A percentile compares a stretch with the other conserved stretches of the same genome.
Conservation (phyloP, 129 eudicot genomes). For the Centella asiatica region DNA sequence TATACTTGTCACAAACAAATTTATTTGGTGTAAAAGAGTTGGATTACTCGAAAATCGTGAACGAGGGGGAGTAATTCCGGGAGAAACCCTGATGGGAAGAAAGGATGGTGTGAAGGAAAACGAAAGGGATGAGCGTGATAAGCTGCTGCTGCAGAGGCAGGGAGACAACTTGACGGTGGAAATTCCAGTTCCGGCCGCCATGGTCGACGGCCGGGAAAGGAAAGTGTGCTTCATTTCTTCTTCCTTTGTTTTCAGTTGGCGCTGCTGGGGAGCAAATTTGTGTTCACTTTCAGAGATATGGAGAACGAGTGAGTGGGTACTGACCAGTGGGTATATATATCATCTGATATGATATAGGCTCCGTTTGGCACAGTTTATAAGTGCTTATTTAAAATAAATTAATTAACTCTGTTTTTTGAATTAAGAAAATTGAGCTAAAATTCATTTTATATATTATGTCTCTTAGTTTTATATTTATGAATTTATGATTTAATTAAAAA, state of each 20-base stretch:
- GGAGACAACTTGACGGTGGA: constrained; percentile 14
- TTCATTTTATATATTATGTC: too few relatives aligned
- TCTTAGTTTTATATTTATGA: too few relatives aligned
- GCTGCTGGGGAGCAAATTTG: background rate
- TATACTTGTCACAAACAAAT: background rate
- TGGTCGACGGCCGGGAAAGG: constrained; percentile 11
- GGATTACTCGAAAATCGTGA: constrained; percentile 17
- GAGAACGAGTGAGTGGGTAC: background rate
- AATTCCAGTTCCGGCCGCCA: constrained; percentile 29
- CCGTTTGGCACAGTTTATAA: too few relatives aligned
- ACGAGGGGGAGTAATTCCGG: constrained; percentile 10
- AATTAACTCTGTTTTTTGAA: too few relatives aligned
- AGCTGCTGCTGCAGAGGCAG: constrained; percentile 17
- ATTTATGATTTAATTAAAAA: too few relatives aligned
- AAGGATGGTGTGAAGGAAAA: constrained; percentile 11
- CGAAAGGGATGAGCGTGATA: constrained; percentile 11
- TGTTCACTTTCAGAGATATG: too few relatives aligned
- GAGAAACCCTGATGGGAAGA: constrained; percentile 6
- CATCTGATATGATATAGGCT: too few relatives aligned
- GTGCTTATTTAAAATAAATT: too few relatives aligned
- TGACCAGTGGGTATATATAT: too few relatives aligned
- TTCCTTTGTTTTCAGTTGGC: too few relatives aligned
- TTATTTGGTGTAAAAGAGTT: background rate
- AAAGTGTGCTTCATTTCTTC: background rate
- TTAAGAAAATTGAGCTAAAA: too few relatives aligned